Evolutionary conservation across 1,284 basidiomycete genomes (phyloP).

Genomic region (Malassezia japonica): DNA sequence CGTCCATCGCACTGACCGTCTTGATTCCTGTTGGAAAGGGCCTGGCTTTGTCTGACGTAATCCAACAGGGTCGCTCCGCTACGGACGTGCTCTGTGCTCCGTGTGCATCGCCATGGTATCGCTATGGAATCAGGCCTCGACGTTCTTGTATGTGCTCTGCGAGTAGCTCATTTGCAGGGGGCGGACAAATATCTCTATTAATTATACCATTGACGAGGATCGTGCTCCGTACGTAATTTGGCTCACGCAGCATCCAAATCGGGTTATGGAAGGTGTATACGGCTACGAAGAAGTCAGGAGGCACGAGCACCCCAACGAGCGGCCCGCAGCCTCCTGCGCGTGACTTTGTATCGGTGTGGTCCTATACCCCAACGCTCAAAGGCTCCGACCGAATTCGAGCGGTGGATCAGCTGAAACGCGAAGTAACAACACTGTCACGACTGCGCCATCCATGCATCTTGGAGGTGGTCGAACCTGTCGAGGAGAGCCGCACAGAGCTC

Average conservation of each 20-base stretch:
- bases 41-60: neutral
- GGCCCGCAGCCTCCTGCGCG: conserved; percentile 9
- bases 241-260: conserved; percentile 17
- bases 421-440: conserved; percentile 61
- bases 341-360: conserved; percentile 32
- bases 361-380: conserved; percentile 24
- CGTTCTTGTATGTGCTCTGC: conserved; percentile 16
- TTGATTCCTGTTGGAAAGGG: too few relatives aligned
- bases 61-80: neutral
- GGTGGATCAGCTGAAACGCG: conserved; percentile 40
- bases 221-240: conserved; percentile 18
- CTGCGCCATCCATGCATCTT: conserved; percentile 88
- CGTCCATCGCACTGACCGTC: conserved; percentile 7
- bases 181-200: conserved; percentile 37
- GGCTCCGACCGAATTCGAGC: conserved; percentile 23
- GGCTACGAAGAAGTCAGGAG: conserved; percentile 28
- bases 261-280: conserved; percentile 43
- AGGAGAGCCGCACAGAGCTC: conserved; percentile 73
- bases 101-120: conserved; percentile 25
- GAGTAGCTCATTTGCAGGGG: conserved; percentile 22
- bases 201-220: conserved; percentile 38
- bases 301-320: neutral
- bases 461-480: conserved; percentile 97
- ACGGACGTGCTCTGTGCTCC: neutral
- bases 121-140: conserved; percentile 35